Evolutionary conservation across 23 red algal species (phyloP).

Genomic region (Gracilaria domingensis): DNA sequence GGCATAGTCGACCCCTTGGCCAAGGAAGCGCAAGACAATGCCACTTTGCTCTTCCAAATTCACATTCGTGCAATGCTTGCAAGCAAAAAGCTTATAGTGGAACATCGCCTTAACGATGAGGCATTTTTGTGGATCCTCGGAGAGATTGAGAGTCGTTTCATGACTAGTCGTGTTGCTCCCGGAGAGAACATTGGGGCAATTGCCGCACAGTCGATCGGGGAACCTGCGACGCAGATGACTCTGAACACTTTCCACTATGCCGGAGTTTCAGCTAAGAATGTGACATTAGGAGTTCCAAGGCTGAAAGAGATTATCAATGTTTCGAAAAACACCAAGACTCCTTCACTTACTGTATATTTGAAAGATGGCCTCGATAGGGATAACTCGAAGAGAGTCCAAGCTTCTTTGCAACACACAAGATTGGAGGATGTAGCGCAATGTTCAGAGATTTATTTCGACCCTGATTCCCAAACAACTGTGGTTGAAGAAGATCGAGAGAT

Average conservation of each 20-base stretch:
- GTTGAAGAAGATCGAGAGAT: conserved; percentile 89
- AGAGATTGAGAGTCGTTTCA: conserved; percentile 95
- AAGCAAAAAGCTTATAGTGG: conserved; percentile 84
- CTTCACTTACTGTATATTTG: conserved; percentile 98
- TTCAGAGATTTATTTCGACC: conserved; percentile 96
- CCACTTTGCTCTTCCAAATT: conserved; percentile 91
- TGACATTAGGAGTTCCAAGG: conserved; percentile 97
- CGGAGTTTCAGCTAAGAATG: conserved; percentile 99
- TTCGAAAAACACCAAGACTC: conserved; percentile 92
- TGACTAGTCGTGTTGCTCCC: conserved; percentile 75
- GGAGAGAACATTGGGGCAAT: conserved; percentile 98
- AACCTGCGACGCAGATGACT: conserved; percentile 99
- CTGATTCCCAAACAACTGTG: conserved; percentile 86
- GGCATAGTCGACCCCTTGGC: conserved; percentile 57
- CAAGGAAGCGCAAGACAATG: conserved; percentile 88
- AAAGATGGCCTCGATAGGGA: conserved; percentile 79
- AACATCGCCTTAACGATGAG: conserved; percentile 82
- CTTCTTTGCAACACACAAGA: conserved; percentile 90
- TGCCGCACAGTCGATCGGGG: conserved; percentile 97
- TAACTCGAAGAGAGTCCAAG: conserved; percentile 89
- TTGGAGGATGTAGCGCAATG: conserved; percentile 91
- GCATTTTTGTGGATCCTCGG: conserved; percentile 94
- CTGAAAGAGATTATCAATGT: conserved; percentile 99
- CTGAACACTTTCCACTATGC: conserved; percentile 99
- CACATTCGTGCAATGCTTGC: conserved; percentile 94